Evolutionary conservation across 148 eudicot species (phyloP).

Genomic region (Rhododendron simsii): DNA sequence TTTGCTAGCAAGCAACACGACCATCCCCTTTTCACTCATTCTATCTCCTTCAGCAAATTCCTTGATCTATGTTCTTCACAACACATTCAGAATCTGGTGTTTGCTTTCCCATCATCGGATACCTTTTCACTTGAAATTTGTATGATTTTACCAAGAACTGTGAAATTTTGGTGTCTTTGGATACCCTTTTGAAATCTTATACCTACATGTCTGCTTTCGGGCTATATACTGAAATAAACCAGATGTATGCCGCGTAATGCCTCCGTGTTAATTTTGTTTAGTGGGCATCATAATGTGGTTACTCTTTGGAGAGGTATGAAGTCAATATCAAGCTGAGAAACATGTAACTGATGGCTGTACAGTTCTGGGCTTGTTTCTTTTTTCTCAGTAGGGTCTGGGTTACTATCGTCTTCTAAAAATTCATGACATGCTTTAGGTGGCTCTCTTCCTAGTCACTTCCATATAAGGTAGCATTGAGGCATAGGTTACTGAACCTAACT

Average conservation of each 20-base stretch:
- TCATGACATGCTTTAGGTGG: not conserved
- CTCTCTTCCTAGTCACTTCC: not conserved
- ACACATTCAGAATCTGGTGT: not conserved
- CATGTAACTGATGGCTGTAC: not conserved
- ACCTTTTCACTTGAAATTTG: not conserved
- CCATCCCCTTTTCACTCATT: not conserved
- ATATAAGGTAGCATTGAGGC: not conserved
- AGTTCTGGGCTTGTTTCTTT: not conserved
- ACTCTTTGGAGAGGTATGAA: not conserved
- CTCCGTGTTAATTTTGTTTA: not conserved
- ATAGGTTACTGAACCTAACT: no score
- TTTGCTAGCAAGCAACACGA: not conserved
- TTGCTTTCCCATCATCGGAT: not conserved
- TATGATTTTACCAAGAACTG: not conserved
- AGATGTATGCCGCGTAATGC: not conserved
- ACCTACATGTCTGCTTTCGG: not conserved
- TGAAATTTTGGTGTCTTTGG: not conserved
- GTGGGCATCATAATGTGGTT: not conserved
- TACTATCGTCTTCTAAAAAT: not conserved
- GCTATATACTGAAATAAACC: not conserved
- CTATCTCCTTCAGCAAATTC: not conserved
- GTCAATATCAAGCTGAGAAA: not conserved
- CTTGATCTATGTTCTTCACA: not conserved
- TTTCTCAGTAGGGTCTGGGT: not conserved
- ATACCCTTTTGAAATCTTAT: not conserved